Evolutionary conservation across 352 stramenopile genomes (phyloP), one percentile per base, ranked within the genome.

Genomic region (Pythium myriotylum): DNA sequence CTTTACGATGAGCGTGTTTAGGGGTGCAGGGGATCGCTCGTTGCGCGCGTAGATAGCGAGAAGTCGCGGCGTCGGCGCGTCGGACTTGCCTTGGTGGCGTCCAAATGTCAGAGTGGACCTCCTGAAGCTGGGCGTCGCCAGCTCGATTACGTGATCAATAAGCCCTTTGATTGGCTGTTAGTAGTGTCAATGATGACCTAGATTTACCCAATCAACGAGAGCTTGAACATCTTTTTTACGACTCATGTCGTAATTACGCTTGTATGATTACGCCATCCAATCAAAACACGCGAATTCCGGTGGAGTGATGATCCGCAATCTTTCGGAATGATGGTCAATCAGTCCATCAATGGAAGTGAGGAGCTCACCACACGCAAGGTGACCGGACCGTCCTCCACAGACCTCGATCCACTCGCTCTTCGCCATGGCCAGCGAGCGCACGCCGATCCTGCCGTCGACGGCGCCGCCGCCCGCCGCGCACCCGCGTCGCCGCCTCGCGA

Each of bases 401-500:
- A 33, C 26, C 20, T 29, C 43, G 43, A 50, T 29, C 39, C 23
- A 29, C 46, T 19, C 12, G 13, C 26, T 22, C 12, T 1, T n/a
- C 56, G 37, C 29, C 41, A 62, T 61, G 59, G 43, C 43, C 23
- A 49, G 26, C 32, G 59, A 68, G 40, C 40, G 47, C 39, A 55
- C 62, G 39, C 62, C 62, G 22, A 64, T 69, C 24, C 35, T 69
- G 40, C 48, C 54, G 13, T 27, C 59, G 32, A 29, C 62, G 27
- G 2, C 42, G 8, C 20, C 41, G 20, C 6, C 20, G 22, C 19
- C 47, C 20, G 27, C 32, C 0, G 42, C 47, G 47, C 8, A 16
- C 22, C 13, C 19, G 22, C 49, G 20, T 4, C 62, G 49, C 12
- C 62, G 62, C 27, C 14, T 41, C 10, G 40, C 42, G 47, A 24